A percentile compares a stretch with the other conserved stretches of the same genome.
These are phyloP conservation scores for Lentinula sp. DNA, from an alignment of 768 basidiomycete species.

Conservation along the genomic window DNA sequence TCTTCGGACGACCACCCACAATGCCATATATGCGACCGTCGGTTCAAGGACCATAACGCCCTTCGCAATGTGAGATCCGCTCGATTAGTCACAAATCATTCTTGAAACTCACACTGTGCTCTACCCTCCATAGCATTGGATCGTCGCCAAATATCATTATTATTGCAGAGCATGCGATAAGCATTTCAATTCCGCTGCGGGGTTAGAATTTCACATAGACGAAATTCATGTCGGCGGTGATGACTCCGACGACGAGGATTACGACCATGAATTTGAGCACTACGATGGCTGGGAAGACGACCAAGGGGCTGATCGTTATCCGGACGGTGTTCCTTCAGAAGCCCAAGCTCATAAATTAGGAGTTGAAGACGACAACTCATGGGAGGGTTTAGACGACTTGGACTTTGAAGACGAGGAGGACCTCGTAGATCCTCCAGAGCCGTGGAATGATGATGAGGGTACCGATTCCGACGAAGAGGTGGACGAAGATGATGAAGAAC, in stretches of 20 bases:
- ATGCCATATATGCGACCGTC: constrained; percentile 2
- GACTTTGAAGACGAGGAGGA: constrained; percentile 6
- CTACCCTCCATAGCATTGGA: not conserved
- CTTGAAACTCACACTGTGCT: not conserved
- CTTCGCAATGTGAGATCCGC: constrained; percentile 1
- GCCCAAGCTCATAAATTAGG: not conserved
- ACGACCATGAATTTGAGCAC: not conserved
- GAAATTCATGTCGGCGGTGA: not conserved
- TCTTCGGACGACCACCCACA: not conserved
- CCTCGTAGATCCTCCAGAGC: not conserved
- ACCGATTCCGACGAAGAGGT: not conserved
- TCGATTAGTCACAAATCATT: not conserved
- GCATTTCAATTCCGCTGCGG: not conserved
- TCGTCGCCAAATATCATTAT: not conserved
- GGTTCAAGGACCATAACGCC: not conserved
- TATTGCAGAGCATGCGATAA: constrained; percentile 1
- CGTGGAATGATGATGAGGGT: not conserved
- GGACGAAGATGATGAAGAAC: not conserved
- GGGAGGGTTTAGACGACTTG: not conserved
- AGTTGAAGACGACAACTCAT: not conserved
- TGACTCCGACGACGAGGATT: not conserved
- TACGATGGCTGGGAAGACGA: constrained; percentile 5
- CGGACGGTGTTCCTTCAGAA: not conserved
- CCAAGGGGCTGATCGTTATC: not conserved
- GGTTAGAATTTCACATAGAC: not conserved